phyloP scores from a whole-genome alignment of 2,329 filamentous ascomycete species.

The Sporothrix globosa region DNA sequence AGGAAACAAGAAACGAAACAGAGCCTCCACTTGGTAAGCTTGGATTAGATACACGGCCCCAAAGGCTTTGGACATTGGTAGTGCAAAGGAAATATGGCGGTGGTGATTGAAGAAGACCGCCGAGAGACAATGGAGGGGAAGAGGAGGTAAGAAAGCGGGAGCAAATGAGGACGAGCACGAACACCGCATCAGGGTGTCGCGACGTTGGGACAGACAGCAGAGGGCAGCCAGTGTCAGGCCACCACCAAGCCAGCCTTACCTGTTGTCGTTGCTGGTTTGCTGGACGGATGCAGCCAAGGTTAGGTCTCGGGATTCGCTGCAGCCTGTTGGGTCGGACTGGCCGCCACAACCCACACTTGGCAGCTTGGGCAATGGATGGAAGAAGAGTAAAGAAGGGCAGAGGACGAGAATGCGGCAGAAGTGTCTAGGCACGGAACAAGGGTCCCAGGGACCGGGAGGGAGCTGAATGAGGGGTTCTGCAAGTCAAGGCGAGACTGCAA shows the following conservation, averaged over 20 bases:
- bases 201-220: not conserved
- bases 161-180: not conserved
- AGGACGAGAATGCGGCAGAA: not conserved
- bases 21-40: not conserved
- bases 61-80: not conserved
- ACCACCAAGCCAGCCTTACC: conserved; percentile 25
- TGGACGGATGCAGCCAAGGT: not conserved
- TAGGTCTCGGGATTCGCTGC: not conserved
- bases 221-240: not conserved
- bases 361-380: not conserved
- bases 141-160: not conserved
- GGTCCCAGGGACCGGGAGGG: conserved; percentile 5
- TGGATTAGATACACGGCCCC: conserved; percentile 20
- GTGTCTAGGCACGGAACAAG: conserved; percentile 11
- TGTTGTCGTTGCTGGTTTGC: not conserved
- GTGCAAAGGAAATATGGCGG: not conserved
- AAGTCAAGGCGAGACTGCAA: conserved; percentile 5
- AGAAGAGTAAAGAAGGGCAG: not conserved
- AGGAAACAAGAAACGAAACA: conserved; percentile 23
- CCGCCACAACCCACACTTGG: conserved; percentile 12
- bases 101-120: not conserved
- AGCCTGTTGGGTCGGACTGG: conserved; percentile 23
- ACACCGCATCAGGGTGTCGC: not conserved
- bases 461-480: conserved; percentile 15
- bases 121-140: not conserved